Base-by-base conservation (phyloP, 2,329 filamentous ascomycete genomes). In the Fusarium duplospermum region DNA sequence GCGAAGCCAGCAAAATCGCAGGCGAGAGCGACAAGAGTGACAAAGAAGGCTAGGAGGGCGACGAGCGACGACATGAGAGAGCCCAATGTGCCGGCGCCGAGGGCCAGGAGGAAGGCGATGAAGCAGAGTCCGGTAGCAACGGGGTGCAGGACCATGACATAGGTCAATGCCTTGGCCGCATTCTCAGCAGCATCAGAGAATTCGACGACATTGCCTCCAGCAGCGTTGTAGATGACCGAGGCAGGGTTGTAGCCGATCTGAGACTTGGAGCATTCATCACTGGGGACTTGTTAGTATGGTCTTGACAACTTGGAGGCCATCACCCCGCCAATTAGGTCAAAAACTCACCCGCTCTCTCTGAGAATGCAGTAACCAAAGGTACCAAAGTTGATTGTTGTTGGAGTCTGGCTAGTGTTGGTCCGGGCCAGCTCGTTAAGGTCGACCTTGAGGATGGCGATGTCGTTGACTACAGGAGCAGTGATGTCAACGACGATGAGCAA, bases 101-200 rank as follows among this genome's bases (percentile, higher is more conserved):
- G 79, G 54, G 86, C 87, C 58, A 90, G 82, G 56, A 90, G 77
- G 81, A 91, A 91, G 68, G 89, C 88, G 71, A 91, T 83, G 82
- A 91, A 91, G 75, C 86, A 83, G 4, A 91, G 80, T 64, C 83
- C 89, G 69, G 86, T 85, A n/a, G 86, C 88, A 76, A 92, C 82
- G 31, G 90, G 89, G 82, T 92, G 90, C 67, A 92, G 85, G 62
- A 92, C 81, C 89, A 92, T 89, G 71, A 89, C 87, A 72, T 84
- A 83, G 47, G 90, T 91, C 45, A 92, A 84, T 31, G 81, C 83
- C 72, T 85, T 85, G 67, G 86, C 81, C 38, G 87, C 86, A 70
- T 83, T 80, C 66, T 82, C 81, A 22, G 85, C 82, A 66, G 84
- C 83, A 58, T 80, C 74, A 70, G 84, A 84, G 79, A 88, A 87